Percentiles rank a stretch among this genome's conserved stretches.
Evolutionary conservation across 2,329 filamentous ascomycete species (phyloP).

Genomic region (Fusarium falciforme): DNA sequence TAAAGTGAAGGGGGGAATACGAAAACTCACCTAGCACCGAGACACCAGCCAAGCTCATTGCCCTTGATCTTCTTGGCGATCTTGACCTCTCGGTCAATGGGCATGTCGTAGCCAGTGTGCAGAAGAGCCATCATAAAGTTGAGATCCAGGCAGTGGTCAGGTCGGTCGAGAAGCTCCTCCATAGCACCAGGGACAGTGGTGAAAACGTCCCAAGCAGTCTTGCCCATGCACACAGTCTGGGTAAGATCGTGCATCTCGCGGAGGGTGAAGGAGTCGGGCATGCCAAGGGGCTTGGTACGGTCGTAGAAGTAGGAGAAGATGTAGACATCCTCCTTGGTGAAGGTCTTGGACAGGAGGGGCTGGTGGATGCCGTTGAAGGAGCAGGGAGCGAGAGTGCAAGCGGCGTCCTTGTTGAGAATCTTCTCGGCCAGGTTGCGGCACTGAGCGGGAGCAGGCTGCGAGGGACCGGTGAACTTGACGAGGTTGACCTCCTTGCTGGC

Average conservation of each 20-base stretch:
- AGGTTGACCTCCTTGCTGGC: conserved; percentile 67
- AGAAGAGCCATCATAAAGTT: conserved; percentile 96
- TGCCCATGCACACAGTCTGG: conserved; percentile 84
- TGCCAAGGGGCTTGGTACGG: conserved; percentile 90
- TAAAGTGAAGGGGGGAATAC: not conserved
- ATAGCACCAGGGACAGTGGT: conserved; percentile 79
- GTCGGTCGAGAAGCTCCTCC: conserved; percentile 81
- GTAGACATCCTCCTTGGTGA: conserved; percentile 90
- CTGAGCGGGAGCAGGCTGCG: conserved; percentile 79
- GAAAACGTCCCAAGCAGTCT: conserved; percentile 84
- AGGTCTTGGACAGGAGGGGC: conserved; percentile 91
- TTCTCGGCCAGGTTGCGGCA: conserved; percentile 92
- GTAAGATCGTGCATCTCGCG: conserved; percentile 90
- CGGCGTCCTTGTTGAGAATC: conserved; percentile 86
- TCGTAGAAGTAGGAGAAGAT: conserved; percentile 99
- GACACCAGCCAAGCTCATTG: conserved; percentile 97
- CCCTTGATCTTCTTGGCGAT: conserved; percentile 99
- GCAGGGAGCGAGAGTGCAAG: conserved; percentile 88
- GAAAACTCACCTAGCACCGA: conserved; percentile 85
- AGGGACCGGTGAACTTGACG: conserved; percentile 90
- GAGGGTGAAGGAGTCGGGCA: conserved; percentile 97
- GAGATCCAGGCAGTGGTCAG: conserved; percentile 93
- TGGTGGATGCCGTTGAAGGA: conserved; percentile 99
- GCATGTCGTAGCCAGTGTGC: conserved; percentile 98
- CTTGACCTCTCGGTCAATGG: conserved; percentile 93